Base-by-base conservation (phyloP, 441 rosid species). In the Erodium trifolium region DNA sequence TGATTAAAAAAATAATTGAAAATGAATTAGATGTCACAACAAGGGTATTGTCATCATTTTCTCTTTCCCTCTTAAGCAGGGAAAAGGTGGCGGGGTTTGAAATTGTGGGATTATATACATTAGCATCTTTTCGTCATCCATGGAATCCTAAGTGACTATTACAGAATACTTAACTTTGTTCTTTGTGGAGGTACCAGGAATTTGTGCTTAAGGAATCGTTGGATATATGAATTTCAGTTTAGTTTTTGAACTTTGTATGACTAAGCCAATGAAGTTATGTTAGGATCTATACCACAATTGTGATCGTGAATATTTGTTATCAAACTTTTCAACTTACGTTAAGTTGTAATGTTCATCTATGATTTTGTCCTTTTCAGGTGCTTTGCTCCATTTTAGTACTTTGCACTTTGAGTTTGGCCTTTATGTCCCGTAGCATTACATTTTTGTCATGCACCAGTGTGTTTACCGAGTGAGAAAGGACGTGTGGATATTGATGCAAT, bases 391-490 rank as follows among this genome's bases (percentile, higher is more conserved):
- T 67, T 67, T 41, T 51, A 53, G 64, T 68, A 23, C 65, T 70
- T 37, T 55, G 68, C 75, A 78, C 80, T 76, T 79, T 76, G 72
- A 75, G 67, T 71, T 75, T 73, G 76, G 81, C 79, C 84, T 86
- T 67, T 81, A 87, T 87, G 94, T 82, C 74, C 80, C 66, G 78
- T 76, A 70, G 71, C 71, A 67, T 80, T 67, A 37, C 79, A 71
- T 72, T 80, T 79, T 83, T 85, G 90, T 88, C 85, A 92, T 88
- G 96, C 82, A 69, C 86, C 79, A 72, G 83, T 82, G 88, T 72
- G 80, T 80, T 78, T 81, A 72, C 79, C 78, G 80, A 82, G 75
- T 83, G 82, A 85, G 73, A 72, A 77, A 77, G 78, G 82, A 79
- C 81, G 86, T 72, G 71, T 78, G 73, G 71, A 82, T 81, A 76